Evolutionary conservation across 106 monocot genomes (phyloP), one percentile per base, ranked within the genome.

Genomic region (Phalaenopsis equestris): DNA sequence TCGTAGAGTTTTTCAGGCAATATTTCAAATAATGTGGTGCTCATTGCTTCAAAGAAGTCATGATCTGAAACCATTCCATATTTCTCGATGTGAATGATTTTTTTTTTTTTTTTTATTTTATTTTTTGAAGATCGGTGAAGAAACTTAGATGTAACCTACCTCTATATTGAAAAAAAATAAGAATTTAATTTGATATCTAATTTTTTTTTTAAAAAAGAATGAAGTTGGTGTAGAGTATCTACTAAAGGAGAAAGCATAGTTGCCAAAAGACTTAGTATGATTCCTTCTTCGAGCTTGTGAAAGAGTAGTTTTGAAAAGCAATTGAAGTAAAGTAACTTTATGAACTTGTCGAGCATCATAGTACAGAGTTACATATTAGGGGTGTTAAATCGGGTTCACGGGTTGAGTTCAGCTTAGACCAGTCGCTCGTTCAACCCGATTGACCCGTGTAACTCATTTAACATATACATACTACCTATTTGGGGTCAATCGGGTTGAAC

Each of bases 1-100:
- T 88, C 84, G 61, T 91, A 94, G 78, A 91, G 90, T 0, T 90
- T 88, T 2, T 87, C 85, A 0, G 91, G 90, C 42, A 88, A 30
- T 5, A 85, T 21, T 5, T 79, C 70, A 2, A 85, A 8, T 41
- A 79, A 16, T 39, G 84, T 83, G 37, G 84, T 43, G 23, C 75
- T 19, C 9, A 91, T 46, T 3, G 83, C 85, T 45, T 88, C 76
- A 46, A 79, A 85, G 80, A 91, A 85, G 55, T 83, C 85, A 9
- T 94, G 85, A 1, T 87, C 86, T 24, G 94, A 91, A 30, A 91
- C 87, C 88, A 90, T 90, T 39, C 85, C 88, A 68, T 91, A 47
- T 73, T 87, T 92, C 52, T 87, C 84, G 80, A 94, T 76, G 0
- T 91, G 91, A 3, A 81, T 37, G 36, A 72, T 30, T 30, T 80